Base-by-base conservation (phyloP, 176 grass and related monocot genomes). In the Rhynchospora pubera region DNA sequence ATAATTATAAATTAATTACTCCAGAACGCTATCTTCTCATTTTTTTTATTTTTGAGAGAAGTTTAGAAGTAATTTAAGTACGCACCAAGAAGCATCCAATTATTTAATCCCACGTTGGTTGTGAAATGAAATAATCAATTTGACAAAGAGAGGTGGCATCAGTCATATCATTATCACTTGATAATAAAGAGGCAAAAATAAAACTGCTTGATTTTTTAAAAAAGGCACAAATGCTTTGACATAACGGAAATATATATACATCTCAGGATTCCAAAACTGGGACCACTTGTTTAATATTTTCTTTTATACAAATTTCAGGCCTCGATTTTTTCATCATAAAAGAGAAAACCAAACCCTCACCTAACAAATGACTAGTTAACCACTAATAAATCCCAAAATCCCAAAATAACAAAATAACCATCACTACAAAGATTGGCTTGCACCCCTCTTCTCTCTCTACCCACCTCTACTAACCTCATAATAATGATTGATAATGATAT, bases 331-430 rank as follows among this genome's bases (percentile, higher is more conserved):
- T 80, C 32, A 77, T 77, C 72, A 77, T 18, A 34, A 77, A 56
- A 77, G 72, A 5, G 48, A 77, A 68, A 56, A 61, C 32, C 79
- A 12, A 82, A 82, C 44, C 12, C 77, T 82, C 61, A 82, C 57
- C 79, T 82, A 82, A 82, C 79, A 82, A 82, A 67, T 55, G 45
- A 82, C 61, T 62, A 82, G 66, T 66, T 46, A 66, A 62, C 44
- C 61, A 18, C 79, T 50, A 7, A 82, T 10, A 82, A 67, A 82
- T 53, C 43, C 42, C n/a, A n/a, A n/a, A n/a, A n/a, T n/a, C n/a
- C n/a, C 44, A 48, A 82, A 82, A 82, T 82, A 82, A 67, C 32
- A 63, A 48, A 80, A 80, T 80, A 80, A 62, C 11, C 79, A 12
- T 22, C 45, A 62, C 23, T 64, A 64, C 43, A 67, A 82, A 66